A percentile compares a stretch with the other conserved stretches of the same genome.
phyloP scores from a whole-genome alignment of 108 stramenopile species.

The Mayamaea pseudoterrestris region DNA sequence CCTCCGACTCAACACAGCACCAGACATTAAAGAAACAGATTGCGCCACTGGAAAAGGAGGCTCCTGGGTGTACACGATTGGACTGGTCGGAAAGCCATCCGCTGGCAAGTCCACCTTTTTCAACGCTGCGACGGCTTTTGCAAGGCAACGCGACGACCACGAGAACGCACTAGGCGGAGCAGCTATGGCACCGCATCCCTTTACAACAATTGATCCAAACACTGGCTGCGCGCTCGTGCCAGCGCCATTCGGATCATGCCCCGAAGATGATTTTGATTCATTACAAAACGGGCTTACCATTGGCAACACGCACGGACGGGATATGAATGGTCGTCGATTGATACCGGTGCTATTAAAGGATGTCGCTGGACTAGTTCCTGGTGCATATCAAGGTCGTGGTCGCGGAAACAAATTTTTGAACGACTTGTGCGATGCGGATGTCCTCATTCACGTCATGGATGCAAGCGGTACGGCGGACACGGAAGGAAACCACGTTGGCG shows the following conservation, averaged over 20 bases:
- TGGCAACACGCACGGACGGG: constrained; percentile 75
- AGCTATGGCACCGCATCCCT: constrained; percentile 85
- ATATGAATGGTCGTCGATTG: constrained; percentile 49
- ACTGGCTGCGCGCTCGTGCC: constrained; percentile 69
- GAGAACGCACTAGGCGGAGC: constrained; percentile 58
- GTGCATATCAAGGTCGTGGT: constrained; percentile 77
- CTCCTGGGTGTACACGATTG: constrained; percentile 30
- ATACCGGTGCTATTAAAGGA: constrained; percentile 77
- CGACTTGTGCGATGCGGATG: constrained; percentile 83
- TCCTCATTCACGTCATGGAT: constrained; percentile 78
- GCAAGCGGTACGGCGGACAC: constrained; percentile 41
- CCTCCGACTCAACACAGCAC: constrained; percentile 6
- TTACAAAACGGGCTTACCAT: background rate
- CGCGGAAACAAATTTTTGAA: constrained; percentile 83
- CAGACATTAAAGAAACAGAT: background rate
- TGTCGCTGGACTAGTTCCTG: constrained; percentile 87
- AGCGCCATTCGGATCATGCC: constrained; percentile 52
- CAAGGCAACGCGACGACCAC: constrained; percentile 42
- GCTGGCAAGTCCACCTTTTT: constrained; percentile 85
- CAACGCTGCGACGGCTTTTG: constrained; percentile 77
- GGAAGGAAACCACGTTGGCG: constrained; percentile 11
- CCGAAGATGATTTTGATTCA: constrained; percentile 35
- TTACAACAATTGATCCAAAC: constrained; percentile 93
- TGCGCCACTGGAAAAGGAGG: constrained; percentile 17
- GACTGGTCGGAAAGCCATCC: constrained; percentile 76